A percentile compares a stretch with the other conserved stretches of the same genome.
These are phyloP conservation scores for Alternaria tenuissima DNA, from an alignment of 2,329 filamentous ascomycete genomes.

Conservation along the genomic window DNA sequence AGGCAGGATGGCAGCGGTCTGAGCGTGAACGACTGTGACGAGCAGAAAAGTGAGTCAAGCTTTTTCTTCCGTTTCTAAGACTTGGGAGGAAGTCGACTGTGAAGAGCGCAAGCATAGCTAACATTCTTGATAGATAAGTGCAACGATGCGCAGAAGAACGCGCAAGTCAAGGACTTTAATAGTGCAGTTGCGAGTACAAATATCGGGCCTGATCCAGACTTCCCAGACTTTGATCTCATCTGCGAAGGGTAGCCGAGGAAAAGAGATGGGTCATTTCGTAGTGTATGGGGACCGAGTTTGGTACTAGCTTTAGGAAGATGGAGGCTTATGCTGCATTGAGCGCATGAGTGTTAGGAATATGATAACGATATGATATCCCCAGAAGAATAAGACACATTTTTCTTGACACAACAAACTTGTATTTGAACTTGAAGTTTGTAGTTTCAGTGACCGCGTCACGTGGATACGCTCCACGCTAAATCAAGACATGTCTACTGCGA, in stretches of 20 bases:
- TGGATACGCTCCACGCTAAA: slow-evolving; percentile 1
- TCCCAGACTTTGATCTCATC: slow-evolving; percentile 51
- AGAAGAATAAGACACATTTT: not conserved
- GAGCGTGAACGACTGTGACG: slow-evolving; percentile 31
- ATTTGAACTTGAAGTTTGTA: not conserved
- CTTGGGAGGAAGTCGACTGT: not conserved
- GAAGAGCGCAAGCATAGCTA: not conserved
- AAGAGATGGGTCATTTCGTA: not conserved
- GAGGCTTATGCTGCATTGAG: not conserved
- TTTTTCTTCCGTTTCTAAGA: not conserved
- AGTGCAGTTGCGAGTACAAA: slow-evolving; percentile 38
- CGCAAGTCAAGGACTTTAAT: slow-evolving; percentile 39
- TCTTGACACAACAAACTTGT: not conserved
- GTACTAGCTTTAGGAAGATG: not conserved
- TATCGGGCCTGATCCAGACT: slow-evolving; percentile 49
- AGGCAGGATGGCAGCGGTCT: slow-evolving; percentile 19
- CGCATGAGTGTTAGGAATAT: not conserved
- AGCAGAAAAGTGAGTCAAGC: slow-evolving; percentile 31
- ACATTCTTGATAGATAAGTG: slow-evolving; percentile 35
- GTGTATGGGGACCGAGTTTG: not conserved
- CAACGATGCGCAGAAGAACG: slow-evolving; percentile 36
- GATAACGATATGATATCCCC: not conserved
- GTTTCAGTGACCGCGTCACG: not conserved
- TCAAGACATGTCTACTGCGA: not conserved
- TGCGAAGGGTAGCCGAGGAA: slow-evolving; percentile 30